Evolutionary conservation across 495 filamentous ascomycete genomes (phyloP).

Genomic region (Penicillium maclennaniae): DNA sequence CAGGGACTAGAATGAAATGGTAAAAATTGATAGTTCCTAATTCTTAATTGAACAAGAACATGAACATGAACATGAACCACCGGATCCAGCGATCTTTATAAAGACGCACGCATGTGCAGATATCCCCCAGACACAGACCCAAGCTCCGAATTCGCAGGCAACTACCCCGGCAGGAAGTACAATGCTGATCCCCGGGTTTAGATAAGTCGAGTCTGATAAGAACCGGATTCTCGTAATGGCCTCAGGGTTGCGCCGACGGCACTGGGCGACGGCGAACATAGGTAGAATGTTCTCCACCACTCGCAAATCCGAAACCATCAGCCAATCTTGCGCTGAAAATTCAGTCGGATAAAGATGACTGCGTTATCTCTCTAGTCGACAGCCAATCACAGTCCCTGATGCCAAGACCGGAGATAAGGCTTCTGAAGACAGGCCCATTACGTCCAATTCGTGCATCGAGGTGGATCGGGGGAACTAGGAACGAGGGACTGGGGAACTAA

Average conservation of each 20-base stretch:
- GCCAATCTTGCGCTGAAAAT: no score
- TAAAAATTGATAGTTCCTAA: neutral
- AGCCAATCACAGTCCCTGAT: no score
- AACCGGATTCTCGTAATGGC: neutral
- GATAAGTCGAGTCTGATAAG: neutral
- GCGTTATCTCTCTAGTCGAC: no score
- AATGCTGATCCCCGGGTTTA: neutral
- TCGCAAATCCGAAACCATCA: no score
- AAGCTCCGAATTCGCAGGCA: slow-evolving; percentile 31
- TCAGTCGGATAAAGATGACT: no score
- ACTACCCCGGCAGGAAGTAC: neutral
- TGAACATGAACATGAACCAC: neutral
- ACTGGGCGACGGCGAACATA: no score
- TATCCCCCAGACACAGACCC: neutral
- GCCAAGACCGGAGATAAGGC: no score
- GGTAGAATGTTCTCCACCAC: no score
- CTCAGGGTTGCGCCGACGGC: no score
- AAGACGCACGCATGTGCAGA: neutral
- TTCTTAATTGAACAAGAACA: neutral
- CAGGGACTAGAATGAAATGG: no score
- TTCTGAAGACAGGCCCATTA: no score
- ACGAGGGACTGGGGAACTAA: neutral
- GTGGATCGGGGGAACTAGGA: neutral
- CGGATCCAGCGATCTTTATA: neutral
- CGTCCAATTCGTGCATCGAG: neutral